These are phyloP conservation scores for Cladorrhinum samala DNA, from an alignment of 495 filamentous ascomycete species.

Conservation along the genomic window DNA sequence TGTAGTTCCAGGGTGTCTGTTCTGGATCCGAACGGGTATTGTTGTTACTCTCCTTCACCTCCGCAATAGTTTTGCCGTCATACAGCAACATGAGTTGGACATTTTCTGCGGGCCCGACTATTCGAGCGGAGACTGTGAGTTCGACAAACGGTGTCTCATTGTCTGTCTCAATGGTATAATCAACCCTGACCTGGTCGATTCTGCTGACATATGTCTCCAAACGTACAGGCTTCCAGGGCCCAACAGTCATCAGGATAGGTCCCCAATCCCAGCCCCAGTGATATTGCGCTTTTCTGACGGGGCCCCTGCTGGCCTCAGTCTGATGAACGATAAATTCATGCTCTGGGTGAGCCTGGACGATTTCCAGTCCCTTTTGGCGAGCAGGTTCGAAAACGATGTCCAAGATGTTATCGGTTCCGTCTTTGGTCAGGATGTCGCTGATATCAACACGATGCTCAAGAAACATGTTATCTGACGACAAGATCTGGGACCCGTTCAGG, in stretches of 20 bases:
- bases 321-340: conserved; percentile 43
- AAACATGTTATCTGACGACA: conserved; percentile 67
- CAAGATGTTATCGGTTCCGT: conserved; percentile 18
- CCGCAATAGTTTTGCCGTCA: not conserved
- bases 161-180: conserved; percentile 35
- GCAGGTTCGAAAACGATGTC: conserved; percentile 42
- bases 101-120: conserved; percentile 2
- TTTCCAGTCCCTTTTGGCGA: conserved; percentile 31
- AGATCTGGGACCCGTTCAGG: conserved; percentile 54
- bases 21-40: not conserved
- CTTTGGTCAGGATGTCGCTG: conserved; percentile 11
- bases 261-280: conserved; percentile 76
- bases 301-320: conserved; percentile 37
- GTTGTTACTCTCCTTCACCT: not conserved
- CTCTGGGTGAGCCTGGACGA: conserved; percentile 38
- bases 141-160: conserved; percentile 23
- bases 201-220: conserved; percentile 56
- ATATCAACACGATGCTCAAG: conserved; percentile 41
- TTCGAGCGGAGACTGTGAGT: conserved; percentile 32
- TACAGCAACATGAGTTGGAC: conserved; percentile 3
- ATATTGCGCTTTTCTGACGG: conserved; percentile 44
- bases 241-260: conserved; percentile 62
- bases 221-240: conserved; percentile 64
- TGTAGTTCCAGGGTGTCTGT: not conserved
- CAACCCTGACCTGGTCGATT: conserved; percentile 50